Evolutionary conservation across 2,329 filamentous ascomycete species (phyloP), one percentile per base, ranked within the genome.

Genomic region (Ophiostoma novo-ulmi): DNA sequence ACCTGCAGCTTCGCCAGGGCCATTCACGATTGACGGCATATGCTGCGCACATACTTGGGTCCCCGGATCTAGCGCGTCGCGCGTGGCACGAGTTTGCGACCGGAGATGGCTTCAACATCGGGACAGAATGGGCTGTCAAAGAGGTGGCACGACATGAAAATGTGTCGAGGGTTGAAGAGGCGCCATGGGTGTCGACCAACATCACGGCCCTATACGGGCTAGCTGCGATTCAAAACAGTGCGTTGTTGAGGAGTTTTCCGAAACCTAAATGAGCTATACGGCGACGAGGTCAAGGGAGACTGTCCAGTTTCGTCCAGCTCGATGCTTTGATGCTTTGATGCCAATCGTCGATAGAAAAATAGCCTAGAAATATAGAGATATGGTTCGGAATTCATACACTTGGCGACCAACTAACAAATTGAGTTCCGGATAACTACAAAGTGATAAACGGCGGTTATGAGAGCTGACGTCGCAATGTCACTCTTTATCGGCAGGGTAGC

Each of bases 11-110:
- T 14, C 61, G 61, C 22, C 61, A 64, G 20, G 61, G 61, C 61
- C 61, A 64, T 17, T 64, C 61, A 2, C 35, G 61, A 31, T 31
- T 64, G 17, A 64, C 61, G 17, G 61, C 61, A 36, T 64, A 64
- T n/a, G 61, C 20, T 0, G 61, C 61, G 35, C 61, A 64, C 22
- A 64, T 35, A 7, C 14, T 64, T 7, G 20, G 6, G 20, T 64
- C 61, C 1, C 35, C 13, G 10, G 31, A 17, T 17, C 61, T 64
- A 7, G 61, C 61, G 26, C 35, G 35, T 38, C 61, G 61, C 61
- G 61, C 61, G 6, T 64, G 61, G 61, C 61, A 39, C 35, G 61
- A 64, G 61, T 64, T 64, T 64, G 61, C 61, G 11, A 64, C 35
- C 14, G 61, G 61, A 13, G 61, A 64, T 35, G 61, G 61, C 35